Evolutionary conservation across 2,329 filamentous ascomycete genomes (phyloP), one percentile per base, ranked within the genome.

Genomic region (Hymenoscyphus albidus): DNA sequence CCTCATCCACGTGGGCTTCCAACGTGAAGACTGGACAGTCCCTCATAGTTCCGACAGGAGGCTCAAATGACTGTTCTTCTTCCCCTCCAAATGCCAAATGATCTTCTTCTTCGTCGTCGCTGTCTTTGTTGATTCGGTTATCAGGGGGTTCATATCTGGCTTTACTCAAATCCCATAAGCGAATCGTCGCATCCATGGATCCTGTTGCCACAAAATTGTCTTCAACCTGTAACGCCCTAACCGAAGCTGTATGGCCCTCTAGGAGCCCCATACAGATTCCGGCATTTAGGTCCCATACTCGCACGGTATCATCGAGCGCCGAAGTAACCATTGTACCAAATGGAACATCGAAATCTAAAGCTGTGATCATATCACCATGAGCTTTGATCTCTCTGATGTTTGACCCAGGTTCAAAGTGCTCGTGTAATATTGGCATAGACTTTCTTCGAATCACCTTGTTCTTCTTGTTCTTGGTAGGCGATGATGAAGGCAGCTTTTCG

Each of bases 161-260:
- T 75, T 89, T 90, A 77, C 90, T 96, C 56, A 99, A 80, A 79
- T 99, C 95, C 95, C 95, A 99, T 16, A 99, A 80, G 62, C 91
- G 88, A 72, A 99, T 95, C 0, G 93, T 96, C 2, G 95, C 95
- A 75, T 99, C 95, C 82, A 93, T 90, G 1, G 92, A 96, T 18
- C 95, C 95, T 1, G 95, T 98, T 5, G 93, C 94, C 35, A 97
- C 88, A 67, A 98, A 90, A 75, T 96, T 97, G 75, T 98, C 94
- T 75, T 97, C 92, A 0, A 99, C 91, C 75, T 99, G 95, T 58
- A 99, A 80, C 65, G 94, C 87, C 62, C 94, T 87, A 27, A 99
- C 95, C 0, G 95, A 98, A 7, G 94, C 95, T 14, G 96, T 90
- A 77, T 99, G 95, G 1, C 95, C 95, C 76, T 98, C 95, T 38